A percentile compares a stretch with the other conserved stretches of the same genome.
phyloP scores from a whole-genome alignment of 2,329 filamentous ascomycete species.

The Calonectria naviculata region DNA sequence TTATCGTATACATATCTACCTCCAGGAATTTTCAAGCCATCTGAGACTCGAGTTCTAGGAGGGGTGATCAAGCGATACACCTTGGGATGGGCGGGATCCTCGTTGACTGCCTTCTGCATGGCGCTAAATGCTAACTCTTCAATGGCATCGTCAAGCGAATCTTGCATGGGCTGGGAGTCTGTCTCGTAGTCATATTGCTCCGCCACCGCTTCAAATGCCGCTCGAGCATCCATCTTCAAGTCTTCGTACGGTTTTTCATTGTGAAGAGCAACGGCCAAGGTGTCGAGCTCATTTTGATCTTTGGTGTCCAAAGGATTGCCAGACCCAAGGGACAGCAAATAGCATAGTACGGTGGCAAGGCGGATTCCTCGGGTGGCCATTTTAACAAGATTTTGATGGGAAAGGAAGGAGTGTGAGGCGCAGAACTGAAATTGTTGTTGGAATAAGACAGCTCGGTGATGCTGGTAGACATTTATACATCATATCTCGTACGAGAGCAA shows the following conservation, averaged over 20 bases:
- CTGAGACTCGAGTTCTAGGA: not conserved
- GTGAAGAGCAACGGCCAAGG: not conserved
- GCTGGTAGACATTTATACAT: not conserved
- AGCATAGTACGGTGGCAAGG: not conserved
- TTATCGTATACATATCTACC: not conserved
- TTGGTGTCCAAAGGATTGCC: not conserved
- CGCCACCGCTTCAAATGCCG: not conserved
- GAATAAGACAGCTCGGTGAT: not conserved
- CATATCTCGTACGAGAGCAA: not conserved
- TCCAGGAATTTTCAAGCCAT: not conserved
- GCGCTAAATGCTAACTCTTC: not conserved
- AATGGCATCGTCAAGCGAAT: not conserved
- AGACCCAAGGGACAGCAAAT: not conserved
- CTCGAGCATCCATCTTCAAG: not conserved
- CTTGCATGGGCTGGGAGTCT: not conserved
- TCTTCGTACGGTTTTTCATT: not conserved
- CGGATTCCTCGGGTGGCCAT: not conserved
- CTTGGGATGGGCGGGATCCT: not conserved
- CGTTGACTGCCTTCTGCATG: not conserved
- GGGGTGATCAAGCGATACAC: not conserved
- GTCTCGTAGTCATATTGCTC: not conserved
- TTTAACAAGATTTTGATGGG: too few species aligned
- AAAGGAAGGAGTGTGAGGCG: not conserved
- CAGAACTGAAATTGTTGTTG: too few species aligned
- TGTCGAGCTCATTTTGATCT: not conserved